phyloP scores from a whole-genome alignment of 164 flowering plant genomes.

The Berberis vulgaris region DNA sequence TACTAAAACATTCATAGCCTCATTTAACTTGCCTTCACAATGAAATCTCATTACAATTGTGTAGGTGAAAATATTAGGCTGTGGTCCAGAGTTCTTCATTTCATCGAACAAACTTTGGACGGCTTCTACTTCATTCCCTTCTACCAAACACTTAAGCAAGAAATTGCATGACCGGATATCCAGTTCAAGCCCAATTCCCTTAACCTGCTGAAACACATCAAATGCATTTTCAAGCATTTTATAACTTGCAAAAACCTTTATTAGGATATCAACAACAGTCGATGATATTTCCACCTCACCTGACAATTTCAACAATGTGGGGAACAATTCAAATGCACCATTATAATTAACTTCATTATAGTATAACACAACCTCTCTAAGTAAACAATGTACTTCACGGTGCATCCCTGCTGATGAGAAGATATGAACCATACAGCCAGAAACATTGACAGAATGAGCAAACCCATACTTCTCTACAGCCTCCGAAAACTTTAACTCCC shows the following conservation, averaged over 20 bases:
- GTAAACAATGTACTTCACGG: conserved; percentile 28
- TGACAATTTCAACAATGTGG: conserved; percentile 20
- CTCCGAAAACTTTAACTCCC: conserved; percentile 21
- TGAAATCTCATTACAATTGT: conserved; percentile 49
- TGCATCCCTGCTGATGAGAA: conserved; percentile 39
- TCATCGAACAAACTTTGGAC: conserved; percentile 30
- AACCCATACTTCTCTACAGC: conserved; percentile 30
- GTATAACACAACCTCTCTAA: conserved; percentile 34
- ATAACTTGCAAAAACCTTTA: conserved; percentile 42
- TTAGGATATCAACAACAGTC: conserved; percentile 27
- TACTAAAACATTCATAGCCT: conserved; percentile 37
- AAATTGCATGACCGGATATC: conserved; percentile 37
- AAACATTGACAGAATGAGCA: conserved; percentile 28
- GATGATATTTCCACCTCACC: conserved; percentile 6
- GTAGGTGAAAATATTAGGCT: conserved; percentile 45
- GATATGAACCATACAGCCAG: conserved; percentile 29
- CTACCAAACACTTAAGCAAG: conserved; percentile 44
- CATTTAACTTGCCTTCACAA: conserved; percentile 30
- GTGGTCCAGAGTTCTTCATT: conserved; percentile 46
- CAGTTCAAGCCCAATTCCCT: conserved; percentile 23
- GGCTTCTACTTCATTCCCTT: conserved; percentile 22
- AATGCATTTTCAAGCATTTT: conserved; percentile 41
- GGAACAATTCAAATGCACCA: conserved; percentile 18
- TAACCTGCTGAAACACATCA: conserved; percentile 31
- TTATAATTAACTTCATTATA: conserved; percentile 19